Conservation (phyloP, 306 rosid genomes). For the Acacia melanoxylon region DNA sequence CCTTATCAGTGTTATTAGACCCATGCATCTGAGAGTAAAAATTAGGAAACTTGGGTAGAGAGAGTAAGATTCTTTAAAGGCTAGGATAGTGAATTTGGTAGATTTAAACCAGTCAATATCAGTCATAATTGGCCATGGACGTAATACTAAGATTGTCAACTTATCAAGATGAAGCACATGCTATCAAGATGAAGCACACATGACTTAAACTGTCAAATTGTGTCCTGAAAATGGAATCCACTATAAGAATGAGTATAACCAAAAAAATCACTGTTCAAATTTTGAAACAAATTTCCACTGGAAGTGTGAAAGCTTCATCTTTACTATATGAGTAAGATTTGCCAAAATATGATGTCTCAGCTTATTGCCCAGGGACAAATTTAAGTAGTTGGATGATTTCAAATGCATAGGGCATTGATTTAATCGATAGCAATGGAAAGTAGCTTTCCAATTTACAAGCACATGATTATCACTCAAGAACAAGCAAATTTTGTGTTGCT, state of each 20-base stretch:
- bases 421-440: not conserved
- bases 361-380: not conserved
- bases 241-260: not conserved
- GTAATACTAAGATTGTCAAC: constrained; percentile 8
- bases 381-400: constrained; percentile 15
- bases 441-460: not conserved
- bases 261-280: not conserved
- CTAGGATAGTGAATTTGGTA: not conserved
- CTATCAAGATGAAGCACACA: not conserved
- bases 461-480: not conserved
- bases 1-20: not conserved
- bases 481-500: not conserved
- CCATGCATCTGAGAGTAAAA: not conserved
- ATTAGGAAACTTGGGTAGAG: not conserved
- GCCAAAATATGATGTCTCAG: constrained; percentile 2
- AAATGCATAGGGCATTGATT: constrained; percentile 5
- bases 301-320: not conserved
- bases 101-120: not conserved
- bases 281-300: not conserved
- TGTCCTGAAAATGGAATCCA: not conserved
- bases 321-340: not conserved
- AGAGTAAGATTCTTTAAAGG: not conserved
- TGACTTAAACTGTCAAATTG: not conserved
- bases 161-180: not conserved
- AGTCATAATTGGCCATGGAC: constrained; percentile 12